phyloP scores from a whole-genome alignment of 306 rosid species.

The Cyclanthera cordifolia region DNA sequence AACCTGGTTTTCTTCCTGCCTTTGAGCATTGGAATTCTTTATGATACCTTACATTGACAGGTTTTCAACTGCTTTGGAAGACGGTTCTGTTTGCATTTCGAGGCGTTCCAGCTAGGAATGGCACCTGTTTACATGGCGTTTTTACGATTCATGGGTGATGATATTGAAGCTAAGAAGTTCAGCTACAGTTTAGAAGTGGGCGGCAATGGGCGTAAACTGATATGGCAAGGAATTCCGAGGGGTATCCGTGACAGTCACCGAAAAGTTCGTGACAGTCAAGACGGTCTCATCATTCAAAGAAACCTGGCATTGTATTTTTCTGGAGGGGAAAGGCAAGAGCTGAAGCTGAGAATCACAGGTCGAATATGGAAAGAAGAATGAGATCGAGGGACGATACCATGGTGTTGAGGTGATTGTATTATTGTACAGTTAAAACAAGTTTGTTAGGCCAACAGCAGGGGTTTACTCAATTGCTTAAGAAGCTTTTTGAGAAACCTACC shows the following conservation, averaged over 20 bases:
- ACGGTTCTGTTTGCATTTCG: slow-evolving; percentile 91
- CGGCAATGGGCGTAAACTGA: slow-evolving; percentile 66
- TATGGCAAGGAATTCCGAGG: slow-evolving; percentile 93
- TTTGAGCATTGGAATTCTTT: not conserved
- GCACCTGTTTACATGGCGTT: slow-evolving; percentile 92
- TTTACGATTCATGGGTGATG: slow-evolving; percentile 85
- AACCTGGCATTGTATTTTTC: slow-evolving; percentile 78
- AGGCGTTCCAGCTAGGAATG: slow-evolving; percentile 70
- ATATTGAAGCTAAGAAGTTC: slow-evolving; percentile 68
- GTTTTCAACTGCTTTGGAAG: slow-evolving; percentile 78
- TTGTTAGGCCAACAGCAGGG: not conserved
- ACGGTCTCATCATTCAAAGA: slow-evolving; percentile 86
- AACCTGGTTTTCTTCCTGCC: not conserved
- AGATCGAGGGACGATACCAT: slow-evolving; percentile 13
- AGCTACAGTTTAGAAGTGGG: slow-evolving; percentile 91
- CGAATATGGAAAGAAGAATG: slow-evolving; percentile 97
- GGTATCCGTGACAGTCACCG: slow-evolving; percentile 76
- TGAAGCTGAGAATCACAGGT: slow-evolving; percentile 75
- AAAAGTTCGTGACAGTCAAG: slow-evolving; percentile 91
- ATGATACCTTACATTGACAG: slow-evolving; percentile 23
- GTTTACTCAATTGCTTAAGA: not conserved
- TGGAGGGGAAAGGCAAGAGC: slow-evolving; percentile 69
- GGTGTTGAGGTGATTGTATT: not conserved
- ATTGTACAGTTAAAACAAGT: slow-evolving; percentile 6
- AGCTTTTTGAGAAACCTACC: slow-evolving; percentile 1